phyloP scores from a whole-genome alignment of 148 eudicot genomes.

The Cornus controversa region DNA sequence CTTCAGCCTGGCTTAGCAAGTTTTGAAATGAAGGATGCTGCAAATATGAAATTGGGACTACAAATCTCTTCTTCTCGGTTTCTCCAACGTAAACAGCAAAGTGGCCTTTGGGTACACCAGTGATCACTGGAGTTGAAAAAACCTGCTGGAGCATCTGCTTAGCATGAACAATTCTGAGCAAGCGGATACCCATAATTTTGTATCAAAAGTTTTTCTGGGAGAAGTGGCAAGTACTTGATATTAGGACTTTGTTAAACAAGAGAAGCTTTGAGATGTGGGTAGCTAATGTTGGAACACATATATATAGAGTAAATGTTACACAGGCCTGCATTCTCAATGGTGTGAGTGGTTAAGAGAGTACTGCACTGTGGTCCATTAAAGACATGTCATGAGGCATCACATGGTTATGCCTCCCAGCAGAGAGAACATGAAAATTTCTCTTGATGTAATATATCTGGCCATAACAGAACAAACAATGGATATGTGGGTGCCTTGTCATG shows the following conservation, averaged over 20 bases:
- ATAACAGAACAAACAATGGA: neutral
- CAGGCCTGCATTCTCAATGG: neutral
- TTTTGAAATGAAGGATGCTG: neutral
- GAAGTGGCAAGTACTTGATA: neutral
- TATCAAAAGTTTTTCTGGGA: too few relatives aligned
- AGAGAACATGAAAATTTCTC: neutral
- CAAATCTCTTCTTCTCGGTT: neutral
- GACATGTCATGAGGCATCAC: neutral
- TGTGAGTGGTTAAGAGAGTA: neutral
- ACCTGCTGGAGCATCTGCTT: neutral
- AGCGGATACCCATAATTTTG: conserved; percentile 22
- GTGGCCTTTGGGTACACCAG: neutral
- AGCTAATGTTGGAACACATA: neutral
- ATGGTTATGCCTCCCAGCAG: neutral
- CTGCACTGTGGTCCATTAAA: neutral
- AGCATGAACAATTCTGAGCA: conserved; percentile 12
- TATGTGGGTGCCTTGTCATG: neutral
- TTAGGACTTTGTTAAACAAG: neutral
- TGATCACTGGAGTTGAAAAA: neutral
- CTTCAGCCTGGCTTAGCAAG: neutral
- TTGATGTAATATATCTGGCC: too few relatives aligned
- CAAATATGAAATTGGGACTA: neutral
- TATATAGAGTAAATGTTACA: neutral
- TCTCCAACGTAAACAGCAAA: neutral
- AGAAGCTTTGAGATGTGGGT: neutral